Percentiles rank a stretch among this genome's conserved stretches.
Evolutionary conservation across 2,329 filamentous ascomycete species (phyloP).

Genomic region (Beauveria medogensis): DNA sequence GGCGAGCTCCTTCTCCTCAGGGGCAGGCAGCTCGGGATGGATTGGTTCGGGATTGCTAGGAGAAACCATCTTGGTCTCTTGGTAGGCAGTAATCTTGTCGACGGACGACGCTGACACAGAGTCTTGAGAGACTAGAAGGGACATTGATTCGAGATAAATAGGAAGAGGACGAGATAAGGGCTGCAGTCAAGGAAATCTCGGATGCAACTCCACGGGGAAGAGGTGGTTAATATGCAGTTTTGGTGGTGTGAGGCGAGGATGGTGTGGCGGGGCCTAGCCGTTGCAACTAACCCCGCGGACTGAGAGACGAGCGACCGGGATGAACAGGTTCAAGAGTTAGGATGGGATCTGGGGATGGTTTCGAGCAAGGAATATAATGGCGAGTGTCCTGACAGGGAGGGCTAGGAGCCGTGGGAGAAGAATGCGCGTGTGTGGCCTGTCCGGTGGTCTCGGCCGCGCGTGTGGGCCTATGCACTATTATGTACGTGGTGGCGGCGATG

Average conservation of each 20-base stretch:
- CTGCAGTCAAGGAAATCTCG: background rate
- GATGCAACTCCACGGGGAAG: constrained; percentile 10
- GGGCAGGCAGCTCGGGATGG: constrained; percentile 12
- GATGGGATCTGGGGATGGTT: constrained; percentile 2
- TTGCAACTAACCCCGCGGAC: constrained; percentile 3
- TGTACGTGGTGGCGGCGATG: background rate
- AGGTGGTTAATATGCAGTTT: constrained; percentile 10
- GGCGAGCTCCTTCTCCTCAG: constrained; percentile 19
- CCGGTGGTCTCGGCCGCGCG: constrained; percentile 4
- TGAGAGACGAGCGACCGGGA: background rate
- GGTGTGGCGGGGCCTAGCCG: background rate
- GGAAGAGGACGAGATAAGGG: constrained; percentile 5
- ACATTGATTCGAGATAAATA: constrained; percentile 20
- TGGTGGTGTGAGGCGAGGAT: background rate
- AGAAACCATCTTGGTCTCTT: constrained; percentile 25
- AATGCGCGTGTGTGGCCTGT: background rate
- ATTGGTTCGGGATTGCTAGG: constrained; percentile 9
- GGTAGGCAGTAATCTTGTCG: constrained; percentile 22
- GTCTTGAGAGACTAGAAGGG: constrained; percentile 20
- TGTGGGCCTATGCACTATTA: background rate
- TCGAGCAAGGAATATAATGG: background rate
- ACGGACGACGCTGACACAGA: constrained; percentile 27
- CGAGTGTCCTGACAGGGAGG: background rate
- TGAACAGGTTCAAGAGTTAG: background rate
- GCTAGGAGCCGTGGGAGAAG: background rate